A percentile compares a stretch with the other conserved stretches of the same genome.
Evolutionary conservation across 345 rosid species (phyloP).

Genomic region (Dimocarpus longan): DNA sequence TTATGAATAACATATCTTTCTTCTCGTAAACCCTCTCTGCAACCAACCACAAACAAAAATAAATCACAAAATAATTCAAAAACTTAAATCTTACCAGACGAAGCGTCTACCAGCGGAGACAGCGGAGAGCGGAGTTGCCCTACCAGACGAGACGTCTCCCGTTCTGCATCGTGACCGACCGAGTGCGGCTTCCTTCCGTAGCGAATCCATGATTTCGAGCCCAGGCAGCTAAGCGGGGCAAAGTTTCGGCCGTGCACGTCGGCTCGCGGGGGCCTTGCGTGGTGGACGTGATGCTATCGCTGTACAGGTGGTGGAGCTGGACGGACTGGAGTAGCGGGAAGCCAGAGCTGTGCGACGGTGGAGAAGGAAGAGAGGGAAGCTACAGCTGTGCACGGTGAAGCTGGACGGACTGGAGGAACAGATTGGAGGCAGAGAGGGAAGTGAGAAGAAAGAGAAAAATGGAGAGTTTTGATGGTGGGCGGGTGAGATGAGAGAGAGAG

Average conservation of each 20-base stretch:
- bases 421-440: no score
- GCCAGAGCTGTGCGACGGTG: conserved; percentile 73
- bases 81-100: conserved; percentile 13
- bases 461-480: no score
- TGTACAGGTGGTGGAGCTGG: conserved; percentile 77
- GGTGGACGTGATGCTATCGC: conserved; percentile 47
- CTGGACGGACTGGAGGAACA: no score
- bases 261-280: conserved; percentile 62
- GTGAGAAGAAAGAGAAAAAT: no score
- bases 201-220: conserved; percentile 64
- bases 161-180: conserved; percentile 62
- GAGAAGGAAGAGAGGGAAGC: conserved; percentile 29
- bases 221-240: conserved; percentile 81
- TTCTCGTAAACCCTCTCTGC: no score
- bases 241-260: conserved; percentile 84
- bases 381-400: no score
- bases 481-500: no score
- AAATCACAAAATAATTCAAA: no score
- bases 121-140: no score
- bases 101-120: not conserved
- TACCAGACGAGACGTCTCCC: no score
- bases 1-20: no score
- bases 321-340: conserved; percentile 65
- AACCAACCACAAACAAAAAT: no score
- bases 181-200: conserved; percentile 63